phyloP scores from a whole-genome alignment of 805 yeast genomes.

The Danielia oregonensis region DNA sequence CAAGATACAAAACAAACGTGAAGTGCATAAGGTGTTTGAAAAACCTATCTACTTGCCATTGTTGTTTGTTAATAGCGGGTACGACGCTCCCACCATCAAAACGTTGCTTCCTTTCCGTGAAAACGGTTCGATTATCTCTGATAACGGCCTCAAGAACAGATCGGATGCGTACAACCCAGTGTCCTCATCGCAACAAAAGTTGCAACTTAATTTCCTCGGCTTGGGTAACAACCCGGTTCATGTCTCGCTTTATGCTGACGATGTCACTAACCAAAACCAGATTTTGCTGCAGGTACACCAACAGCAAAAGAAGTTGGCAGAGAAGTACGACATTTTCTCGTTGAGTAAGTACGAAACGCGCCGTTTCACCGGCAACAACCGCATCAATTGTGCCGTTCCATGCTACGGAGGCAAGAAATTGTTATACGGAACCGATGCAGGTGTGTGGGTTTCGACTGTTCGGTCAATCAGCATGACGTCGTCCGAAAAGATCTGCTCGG shows the following conservation, averaged over 20 bases:
- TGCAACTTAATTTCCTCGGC: conserved; percentile 50
- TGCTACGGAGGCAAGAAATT: conserved; percentile 92
- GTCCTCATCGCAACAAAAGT: conserved; percentile 30
- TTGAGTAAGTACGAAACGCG: conserved; percentile 70
- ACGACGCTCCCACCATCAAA: conserved; percentile 65
- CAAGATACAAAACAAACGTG: conserved; percentile 84
- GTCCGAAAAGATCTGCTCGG: conserved; percentile 51
- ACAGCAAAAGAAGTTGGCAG: conserved; percentile 73
- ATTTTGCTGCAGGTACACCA: conserved; percentile 73
- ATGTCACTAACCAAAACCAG: conserved; percentile 64
- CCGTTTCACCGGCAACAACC: conserved; percentile 68
- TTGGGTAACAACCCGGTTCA: conserved; percentile 55
- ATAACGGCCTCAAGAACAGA: conserved; percentile 27
- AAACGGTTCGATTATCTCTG: conserved; percentile 36
- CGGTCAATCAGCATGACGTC: conserved; percentile 49
- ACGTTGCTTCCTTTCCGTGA: conserved; percentile 35
- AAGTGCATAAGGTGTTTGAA: conserved; percentile 86
- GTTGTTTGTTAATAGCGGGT: conserved; percentile 69
- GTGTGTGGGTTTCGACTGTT: conserved; percentile 81
- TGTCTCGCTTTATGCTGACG: conserved; percentile 50
- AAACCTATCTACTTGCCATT: conserved; percentile 82
- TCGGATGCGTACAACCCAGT: conserved; percentile 24
- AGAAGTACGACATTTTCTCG: conserved; percentile 74
- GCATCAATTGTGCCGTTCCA: conserved; percentile 88
- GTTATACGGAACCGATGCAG: conserved; percentile 87